Evolutionary conservation across 2,329 filamentous ascomycete species (phyloP), one percentile per base, ranked within the genome.

Genomic region (Ceratocystis papillata): DNA sequence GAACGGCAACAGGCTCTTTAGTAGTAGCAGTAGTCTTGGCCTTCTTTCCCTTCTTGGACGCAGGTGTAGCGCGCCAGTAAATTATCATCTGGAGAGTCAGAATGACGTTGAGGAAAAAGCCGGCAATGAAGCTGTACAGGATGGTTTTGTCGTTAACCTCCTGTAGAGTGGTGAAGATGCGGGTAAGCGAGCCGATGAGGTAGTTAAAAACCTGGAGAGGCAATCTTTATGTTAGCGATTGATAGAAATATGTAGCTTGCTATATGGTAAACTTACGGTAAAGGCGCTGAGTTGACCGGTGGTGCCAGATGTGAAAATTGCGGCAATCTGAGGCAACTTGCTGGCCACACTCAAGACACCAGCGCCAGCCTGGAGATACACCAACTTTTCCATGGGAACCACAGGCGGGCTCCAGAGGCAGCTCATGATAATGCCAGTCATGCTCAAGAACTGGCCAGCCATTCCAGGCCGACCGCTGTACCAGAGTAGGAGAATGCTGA

Each of bases 71-170:
- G 73, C 96, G 96, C 94, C 94, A 99, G 80, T 97, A 97, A 78
- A 92, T 96, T 33, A 96, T 74, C 88, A 99, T 94, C 79, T 99
- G 94, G 48, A 82, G 77, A 15, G 92, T 92, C 67, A 99, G 81
- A 66, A 99, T 82, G 67, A 86, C 80, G 76, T 99, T 99, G 71
- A 99, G 83, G n/a, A 80, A 78, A 75, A 96, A 96, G 33, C 91
- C 94, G 6, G 91, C 90, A 65, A 97, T 78, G 80, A 96, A 97
- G 63, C 92, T 89, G 77, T 96, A 97, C 30, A 99, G 83, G 72
- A 99, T 97, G 67, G 97, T 81, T 77, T 92, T 92, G 77, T 99
- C 94, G 75, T 96, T 89, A 68, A 99, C 94, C 79, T 99, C 94
- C 74, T 97, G 92, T 67, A 99, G 80, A 7, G 95, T 99, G 41